Conservation (phyloP, 2,329 filamentous ascomycete species). For the Pestalotiopsis sp. region DNA sequence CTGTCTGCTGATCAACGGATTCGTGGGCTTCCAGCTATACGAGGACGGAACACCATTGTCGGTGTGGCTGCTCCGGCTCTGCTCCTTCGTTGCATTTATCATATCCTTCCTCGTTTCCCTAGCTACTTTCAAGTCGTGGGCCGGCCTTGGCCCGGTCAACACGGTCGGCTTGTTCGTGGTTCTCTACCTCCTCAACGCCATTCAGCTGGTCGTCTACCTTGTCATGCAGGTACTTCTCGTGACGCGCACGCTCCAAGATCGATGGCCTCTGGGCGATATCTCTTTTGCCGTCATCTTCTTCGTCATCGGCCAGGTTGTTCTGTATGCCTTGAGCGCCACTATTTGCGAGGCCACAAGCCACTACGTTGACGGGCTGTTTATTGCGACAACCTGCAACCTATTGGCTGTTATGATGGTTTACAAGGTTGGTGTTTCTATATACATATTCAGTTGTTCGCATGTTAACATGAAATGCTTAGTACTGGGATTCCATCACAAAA, state of each 20-base stretch:
- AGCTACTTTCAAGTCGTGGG: slow-evolving; percentile 91
- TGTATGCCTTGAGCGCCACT: slow-evolving; percentile 85
- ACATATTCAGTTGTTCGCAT: not conserved
- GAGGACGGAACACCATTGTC: slow-evolving; percentile 94
- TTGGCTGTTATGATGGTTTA: slow-evolving; percentile 99
- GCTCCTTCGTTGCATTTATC: slow-evolving; percentile 79
- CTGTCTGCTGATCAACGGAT: slow-evolving; percentile 92
- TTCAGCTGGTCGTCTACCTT: slow-evolving; percentile 84
- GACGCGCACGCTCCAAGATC: slow-evolving; percentile 85
- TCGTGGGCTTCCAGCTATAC: slow-evolving; percentile 97
- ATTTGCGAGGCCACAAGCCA: slow-evolving; percentile 87
- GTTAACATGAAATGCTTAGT: slow-evolving; percentile 53
- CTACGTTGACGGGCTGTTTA: slow-evolving; percentile 92
- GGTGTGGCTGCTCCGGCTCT: slow-evolving; percentile 85
- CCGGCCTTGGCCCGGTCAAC: slow-evolving; percentile 80
- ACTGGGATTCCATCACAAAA: slow-evolving; percentile 98
- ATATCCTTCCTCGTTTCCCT: slow-evolving; percentile 87
- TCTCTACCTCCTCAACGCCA: slow-evolving; percentile 85
- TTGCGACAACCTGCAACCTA: slow-evolving; percentile 91
- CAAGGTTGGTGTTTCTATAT: slow-evolving; percentile 64
- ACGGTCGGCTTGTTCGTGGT: slow-evolving; percentile 90
- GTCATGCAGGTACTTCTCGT: slow-evolving; percentile 89
- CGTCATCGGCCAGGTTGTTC: slow-evolving; percentile 84
- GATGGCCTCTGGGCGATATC: slow-evolving; percentile 94
- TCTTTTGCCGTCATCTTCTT: slow-evolving; percentile 90